Percentiles rank a stretch among this genome's conserved stretches.
These are phyloP conservation scores for Novymonas esmeraldas DNA, from an alignment of 208 protist genomes.

Conservation along the genomic window DNA sequence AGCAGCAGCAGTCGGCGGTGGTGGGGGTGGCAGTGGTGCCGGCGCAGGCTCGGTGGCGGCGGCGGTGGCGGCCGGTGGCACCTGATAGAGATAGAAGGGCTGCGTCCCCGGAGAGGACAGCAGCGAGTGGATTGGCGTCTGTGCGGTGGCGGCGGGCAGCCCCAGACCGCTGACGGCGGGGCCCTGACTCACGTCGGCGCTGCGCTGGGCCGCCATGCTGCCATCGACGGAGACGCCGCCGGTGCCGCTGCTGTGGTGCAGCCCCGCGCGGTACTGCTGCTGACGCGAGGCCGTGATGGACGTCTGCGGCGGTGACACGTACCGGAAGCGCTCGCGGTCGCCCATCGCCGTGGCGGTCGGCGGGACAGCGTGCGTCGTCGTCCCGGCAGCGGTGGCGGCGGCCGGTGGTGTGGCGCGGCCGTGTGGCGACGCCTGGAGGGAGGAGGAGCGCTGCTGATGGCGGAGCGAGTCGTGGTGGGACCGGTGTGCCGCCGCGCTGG, in stretches of 20 bases:
- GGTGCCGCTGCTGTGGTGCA: background rate
- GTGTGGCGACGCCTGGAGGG: background rate
- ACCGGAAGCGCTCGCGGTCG: background rate
- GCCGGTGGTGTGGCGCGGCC: background rate
- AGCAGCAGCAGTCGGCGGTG: too few relatives aligned
- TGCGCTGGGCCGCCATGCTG: background rate
- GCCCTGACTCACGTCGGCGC: background rate
- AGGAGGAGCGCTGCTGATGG: constrained; percentile 4
- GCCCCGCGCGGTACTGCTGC: too few relatives aligned
- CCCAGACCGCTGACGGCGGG: background rate
- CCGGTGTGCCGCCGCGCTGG: background rate
- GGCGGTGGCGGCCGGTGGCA: constrained; percentile 7
- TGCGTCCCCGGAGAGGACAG: constrained; percentile 15
- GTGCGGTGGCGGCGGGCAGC: background rate
- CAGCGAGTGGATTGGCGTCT: constrained; percentile 7
- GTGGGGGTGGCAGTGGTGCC: too few relatives aligned
- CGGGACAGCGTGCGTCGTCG: background rate
- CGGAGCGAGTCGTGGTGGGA: background rate
- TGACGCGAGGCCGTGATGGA: background rate
- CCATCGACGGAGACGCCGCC: constrained; percentile 1
- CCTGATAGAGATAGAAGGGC: constrained; percentile 13
- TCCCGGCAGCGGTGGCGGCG: background rate
- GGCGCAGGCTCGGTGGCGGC: background rate
- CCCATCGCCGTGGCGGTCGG: background rate
- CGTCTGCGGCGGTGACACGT: constrained; percentile 4